phyloP scores from a whole-genome alignment of 2,329 filamentous ascomycete genomes.

The Zymoseptoria tritici region DNA sequence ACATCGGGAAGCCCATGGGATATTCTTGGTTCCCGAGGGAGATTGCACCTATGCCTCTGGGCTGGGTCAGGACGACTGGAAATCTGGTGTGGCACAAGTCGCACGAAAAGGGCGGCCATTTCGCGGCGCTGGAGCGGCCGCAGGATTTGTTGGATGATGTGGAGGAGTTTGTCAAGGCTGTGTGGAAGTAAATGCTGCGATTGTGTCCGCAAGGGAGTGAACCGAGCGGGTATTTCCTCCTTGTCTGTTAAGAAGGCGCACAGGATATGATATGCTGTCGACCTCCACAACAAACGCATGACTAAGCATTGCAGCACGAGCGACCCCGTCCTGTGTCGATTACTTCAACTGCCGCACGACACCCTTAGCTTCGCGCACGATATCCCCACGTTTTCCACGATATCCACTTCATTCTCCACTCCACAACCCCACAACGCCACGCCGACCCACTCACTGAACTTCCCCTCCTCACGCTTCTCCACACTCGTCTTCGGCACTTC shows the following conservation, averaged over 20 bases:
- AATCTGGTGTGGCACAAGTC: constrained; percentile 30
- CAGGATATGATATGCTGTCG: too few relatives aligned
- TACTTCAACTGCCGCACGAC: background rate
- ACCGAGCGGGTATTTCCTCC: too few relatives aligned
- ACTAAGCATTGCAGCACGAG: too few relatives aligned
- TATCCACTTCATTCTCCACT: background rate
- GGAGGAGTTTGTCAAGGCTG: constrained; percentile 10
- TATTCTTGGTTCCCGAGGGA: constrained; percentile 36
- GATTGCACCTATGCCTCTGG: constrained; percentile 28
- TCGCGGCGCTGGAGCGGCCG: constrained; percentile 25
- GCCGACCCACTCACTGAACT: background rate
- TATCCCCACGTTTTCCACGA: background rate
- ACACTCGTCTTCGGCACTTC: background rate
- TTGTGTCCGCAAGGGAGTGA: background rate
- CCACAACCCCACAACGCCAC: background rate
- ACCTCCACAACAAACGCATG: too few relatives aligned
- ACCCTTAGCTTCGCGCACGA: background rate
- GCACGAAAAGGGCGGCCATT: constrained; percentile 31
- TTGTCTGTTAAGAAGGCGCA: too few relatives aligned
- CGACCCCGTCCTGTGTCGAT: too few relatives aligned
- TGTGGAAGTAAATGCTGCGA: background rate
- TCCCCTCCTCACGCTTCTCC: background rate
- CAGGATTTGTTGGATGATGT: constrained; percentile 11
- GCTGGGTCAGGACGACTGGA: constrained; percentile 26
- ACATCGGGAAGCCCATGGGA: constrained; percentile 32